Evolutionary conservation across 768 basidiomycete species (phyloP), one percentile per base, ranked within the genome.

Genomic region (Clavaria fumosa): DNA sequence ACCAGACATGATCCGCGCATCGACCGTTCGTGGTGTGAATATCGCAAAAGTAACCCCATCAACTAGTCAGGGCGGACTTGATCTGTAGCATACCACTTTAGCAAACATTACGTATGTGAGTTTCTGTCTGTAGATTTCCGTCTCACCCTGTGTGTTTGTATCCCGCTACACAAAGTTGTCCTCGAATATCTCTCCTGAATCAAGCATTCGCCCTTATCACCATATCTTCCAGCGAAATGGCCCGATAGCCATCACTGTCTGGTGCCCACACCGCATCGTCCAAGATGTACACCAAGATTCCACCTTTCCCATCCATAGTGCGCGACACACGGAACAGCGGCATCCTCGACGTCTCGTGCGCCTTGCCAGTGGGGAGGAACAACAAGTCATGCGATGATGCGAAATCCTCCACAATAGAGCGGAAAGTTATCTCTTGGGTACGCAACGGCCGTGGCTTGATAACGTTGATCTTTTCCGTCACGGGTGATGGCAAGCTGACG

Each of bases 191-290:
- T n/a, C n/a, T n/a, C n/a, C n/a, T n/a, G n/a, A n/a, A n/a, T n/a
- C n/a, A n/a, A n/a, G n/a, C 22, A 23, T 3, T n/a, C 19, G 40
- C 40, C 26, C 72, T 66, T 20, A 72, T 44, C 24, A 93, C 81
- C 88, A 97, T 88, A 43, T 85, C 81, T 49, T 93, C 88, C 52
- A 96, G 55, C 6, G 76, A 63, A 19, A 96, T 76, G 3, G 91
- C 90, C 42, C 69, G 63, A 53, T 75, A 84, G 10, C 70, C 66
- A 12, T 75, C 75, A 22, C 60, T 61, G 17, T 75, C 71, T 32
- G 63, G 66, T 2, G 81, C 79, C 81, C 91, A 97, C 10, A 96
- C 85, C 1, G 90, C 91, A 58, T 95, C 90, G 48, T 95, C 90
- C 45, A 75, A 62, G 30, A 97, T 70, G 58, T 93, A 99, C 17